Base-by-base conservation (phyloP, 495 filamentous ascomycete genomes). In the Penicillium angulare region DNA sequence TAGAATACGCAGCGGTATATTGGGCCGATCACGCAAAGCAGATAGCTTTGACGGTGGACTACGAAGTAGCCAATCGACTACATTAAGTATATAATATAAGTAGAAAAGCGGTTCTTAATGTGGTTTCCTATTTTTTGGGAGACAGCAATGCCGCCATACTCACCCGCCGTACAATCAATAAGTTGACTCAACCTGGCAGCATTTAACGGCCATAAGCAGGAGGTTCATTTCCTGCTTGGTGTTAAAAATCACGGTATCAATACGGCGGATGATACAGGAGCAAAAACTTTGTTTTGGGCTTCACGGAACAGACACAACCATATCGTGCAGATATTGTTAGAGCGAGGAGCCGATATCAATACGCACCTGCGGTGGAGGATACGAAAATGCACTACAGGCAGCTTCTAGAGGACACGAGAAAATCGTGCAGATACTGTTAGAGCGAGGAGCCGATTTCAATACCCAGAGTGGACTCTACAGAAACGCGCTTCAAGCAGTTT, bases 1-100 rank as follows among this genome's bases (percentile, higher is more conserved):
- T 65, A 33, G 31, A 42, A n/a, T 65, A 65, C 49, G 52, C 62
- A 43, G 62, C 59, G 49, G 20, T 43, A 39, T 34, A 57, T 50
- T 65, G 59, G 62, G 38, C 59, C 0, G 56, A 60, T 49, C 62
- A 65, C 23, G 38, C 47, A 35, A 46, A 59, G 44, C 48, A 50
- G 10, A 46, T 53, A 24, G 17, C 17, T 33, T 17, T 51, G 33
- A 44, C 39, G 15, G 21, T 21, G 18, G 42, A 42, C 43, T 16
- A 21, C 24, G 18, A 47, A 26, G 47, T 42, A n/a, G 22, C 21
- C 0, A 22, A 40, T 16, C 35, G 40, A 31, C 18, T 63, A 12
- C 39, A 44, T 7, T 44, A 49, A 31, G 9, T 60, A 22, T 60
- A 60, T 40, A 31, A 49, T 41, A 50, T 29, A 16, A 39, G 18